Evolutionary conservation across 2,329 filamentous ascomycete genomes (phyloP), one percentile per base, ranked within the genome.

Genomic region (Ceratocystis smalleyi): DNA sequence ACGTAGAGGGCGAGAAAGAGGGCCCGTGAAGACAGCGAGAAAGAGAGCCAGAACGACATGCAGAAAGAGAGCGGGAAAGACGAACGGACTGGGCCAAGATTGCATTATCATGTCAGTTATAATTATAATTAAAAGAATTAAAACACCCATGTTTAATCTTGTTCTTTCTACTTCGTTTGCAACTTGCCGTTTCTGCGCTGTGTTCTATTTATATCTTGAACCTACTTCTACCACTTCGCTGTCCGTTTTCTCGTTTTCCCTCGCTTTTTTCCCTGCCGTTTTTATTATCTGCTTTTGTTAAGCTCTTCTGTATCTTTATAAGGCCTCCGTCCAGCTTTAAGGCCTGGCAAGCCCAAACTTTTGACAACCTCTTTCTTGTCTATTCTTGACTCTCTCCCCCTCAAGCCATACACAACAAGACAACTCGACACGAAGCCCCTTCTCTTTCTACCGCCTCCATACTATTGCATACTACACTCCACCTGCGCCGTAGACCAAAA

Each of bases 241-340:
- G 17, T 19, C 6, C 22, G 10, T 24, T 51, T 51, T 22, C 22
- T 22, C 22, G 0, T 27, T 51, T 51, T 27, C 47, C 7, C 7
- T 12, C 15, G 6, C 55, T 30, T 55, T 64, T 61, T 12, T 35
- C 27, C 17, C 47, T 45, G 43, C 60, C 35, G 43, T 51, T 49
- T 35, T 8, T 61, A 12, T 61, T 61, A 40, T 40, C 47, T n/a
- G 8, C 47, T 24, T 19, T 19, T 19, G 17, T 24, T 19, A 51
- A n/a, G 22, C 54, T 57, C 24, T 57, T n/a, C 54, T 57, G 54
- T 35, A 57, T 30, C 30, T 57, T 57, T 57, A 57, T 57, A 57
- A 57, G 54, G 54, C 54, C 32, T 57, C 27, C 51, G 30, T 55
- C 51, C 30, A 30, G 8, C 54, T 30, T 17, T 32, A n/a, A 27